phyloP scores from a whole-genome alignment of 176 grass and related monocot genomes.

The maize (Zea mays) region Zm-B73-REFERENCE-NAM-5.0 NC_050100.1:60608001-60608500 shows the following conservation, averaged over 20 bases:
- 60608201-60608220: background rate
- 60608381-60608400: constrained; percentile 56
- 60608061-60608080: background rate
- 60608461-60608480: background rate
- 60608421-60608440: background rate
- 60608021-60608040: background rate
- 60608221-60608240: constrained; percentile 25
- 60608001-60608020: background rate
- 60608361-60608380: constrained; percentile 65
- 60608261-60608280: background rate
- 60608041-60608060: no score
- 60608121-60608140: constrained; percentile 32
- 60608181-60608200: constrained; percentile 33
- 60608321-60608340: constrained; percentile 59
- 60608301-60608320: constrained; percentile 52
- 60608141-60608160: background rate
- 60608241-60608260: background rate
- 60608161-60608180: background rate
- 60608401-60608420: constrained; percentile 28
- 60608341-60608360: constrained; percentile 65
- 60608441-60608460: background rate
- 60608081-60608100: constrained; percentile 12
- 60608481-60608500: no score
- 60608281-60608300: constrained; percentile 45
- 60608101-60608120: constrained; percentile 33